Evolutionary conservation across 2,329 filamentous ascomycete genomes (phyloP).

Genomic region (Zalaria sp.): DNA sequence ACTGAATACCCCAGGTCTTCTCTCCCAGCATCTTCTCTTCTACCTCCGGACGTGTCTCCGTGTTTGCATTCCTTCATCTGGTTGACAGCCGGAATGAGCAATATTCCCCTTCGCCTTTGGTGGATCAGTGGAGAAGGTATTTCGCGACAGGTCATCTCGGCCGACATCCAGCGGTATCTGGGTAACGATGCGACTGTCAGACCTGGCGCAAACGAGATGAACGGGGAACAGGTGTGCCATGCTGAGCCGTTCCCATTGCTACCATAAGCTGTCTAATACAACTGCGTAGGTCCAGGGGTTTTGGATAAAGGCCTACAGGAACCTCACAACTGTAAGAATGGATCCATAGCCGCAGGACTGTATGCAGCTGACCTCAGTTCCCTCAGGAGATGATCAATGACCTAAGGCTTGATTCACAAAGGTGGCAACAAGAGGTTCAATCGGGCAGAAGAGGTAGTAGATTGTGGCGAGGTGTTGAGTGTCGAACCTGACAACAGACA

Average conservation of each 20-base stretch:
- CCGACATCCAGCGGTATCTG: constrained; percentile 37
- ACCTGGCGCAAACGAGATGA: constrained; percentile 33
- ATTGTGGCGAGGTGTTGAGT: constrained; percentile 19
- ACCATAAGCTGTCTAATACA: constrained; percentile 6
- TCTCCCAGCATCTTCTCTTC: no score
- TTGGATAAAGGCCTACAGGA: constrained; percentile 38
- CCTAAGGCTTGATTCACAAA: constrained; percentile 31
- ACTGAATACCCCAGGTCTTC: no score
- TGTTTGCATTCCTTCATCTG: no score
- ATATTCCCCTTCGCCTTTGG: constrained; percentile 26
- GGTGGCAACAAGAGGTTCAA: constrained; percentile 26
- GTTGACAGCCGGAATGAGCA: no score
- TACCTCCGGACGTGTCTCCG: no score
- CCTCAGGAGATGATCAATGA: constrained; percentile 36
- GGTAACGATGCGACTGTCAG: constrained; percentile 36
- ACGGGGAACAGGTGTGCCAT: constrained; percentile 6
- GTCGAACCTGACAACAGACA: constrained; percentile 28
- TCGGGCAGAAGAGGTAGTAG: constrained; percentile 32
- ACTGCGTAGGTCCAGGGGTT: constrained; percentile 28
- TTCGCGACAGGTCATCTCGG: constrained; percentile 36
- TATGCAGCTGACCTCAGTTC: constrained; percentile 5
- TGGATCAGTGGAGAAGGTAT: constrained; percentile 36
- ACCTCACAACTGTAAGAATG: constrained; percentile 31
- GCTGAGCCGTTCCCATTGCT: constrained; percentile 5
- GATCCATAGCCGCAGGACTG: background rate